Evolutionary conservation across 345 rosid species (phyloP), one percentile per base, ranked within the genome.

Genomic region (Anacardium occidentale): DNA sequence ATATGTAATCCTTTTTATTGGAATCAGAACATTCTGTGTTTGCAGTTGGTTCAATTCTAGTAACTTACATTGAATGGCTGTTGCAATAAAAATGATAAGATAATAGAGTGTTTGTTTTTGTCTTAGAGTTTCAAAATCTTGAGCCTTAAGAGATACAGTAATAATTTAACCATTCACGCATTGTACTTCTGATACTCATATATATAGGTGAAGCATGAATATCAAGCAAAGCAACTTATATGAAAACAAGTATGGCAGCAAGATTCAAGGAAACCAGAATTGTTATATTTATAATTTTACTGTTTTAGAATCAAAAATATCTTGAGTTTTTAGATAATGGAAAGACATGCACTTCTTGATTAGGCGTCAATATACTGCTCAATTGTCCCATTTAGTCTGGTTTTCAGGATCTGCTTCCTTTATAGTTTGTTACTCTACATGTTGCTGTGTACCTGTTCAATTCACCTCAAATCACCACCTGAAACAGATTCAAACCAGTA

Each of bases 161-260:
- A 66, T 25, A 15, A 45, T 3, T 13, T 45, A 12, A 22, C n/a
- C 55, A 65, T 57, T 34, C 22, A 26, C 53, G 40, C 10, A 50
- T 67, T 67, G 24, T 34, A 18, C 20, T 14, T 52, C 71, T 32
- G n/a, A n/a, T n/a, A n/a, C n/a, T n/a, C n/a, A n/a, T n/a, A n/a
- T n/a, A n/a, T n/a, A n/a, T n/a, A n/a, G n/a, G n/a, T n/a, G n/a
- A n/a, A n/a, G n/a, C n/a, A n/a, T n/a, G n/a, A n/a, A n/a, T n/a
- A 66, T 48, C 22, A 17, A 50, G 12, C 37, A 29, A 48, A 26
- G 14, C 0, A 2, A 34, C 0, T 4, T 66, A 11, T 47, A 20
- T 7, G 12, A 64, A 44, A 21, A 15, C 8, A 66, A 66, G 44
- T 17, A 25, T 7, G 7, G 24, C 42, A 20, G 32, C 14, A 22